Base-by-base conservation (phyloP, 192 early-diverging fungal genomes). In the Gamsiella multidivaricata region DNA sequence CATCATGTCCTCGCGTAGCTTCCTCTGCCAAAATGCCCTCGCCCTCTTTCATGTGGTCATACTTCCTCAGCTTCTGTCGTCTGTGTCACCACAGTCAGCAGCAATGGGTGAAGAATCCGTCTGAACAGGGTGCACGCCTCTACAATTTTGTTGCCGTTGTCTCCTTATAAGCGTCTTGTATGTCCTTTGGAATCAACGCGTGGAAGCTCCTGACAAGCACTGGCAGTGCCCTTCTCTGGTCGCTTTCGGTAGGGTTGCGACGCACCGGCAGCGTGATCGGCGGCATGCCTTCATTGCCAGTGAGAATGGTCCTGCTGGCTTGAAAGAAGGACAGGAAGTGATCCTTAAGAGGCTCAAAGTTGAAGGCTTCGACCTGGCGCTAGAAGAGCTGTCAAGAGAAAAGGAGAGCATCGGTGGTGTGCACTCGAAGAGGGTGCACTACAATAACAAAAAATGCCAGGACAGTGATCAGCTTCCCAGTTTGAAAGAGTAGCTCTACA, bases 301-400 rank as follows among this genome's bases (percentile, higher is more conserved):
- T 80, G 28, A 92, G 55, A 63, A 89, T 89, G 12, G 85, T 79
- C 8, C 90, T 87, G 43, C 93, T 87, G 0, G 95, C 86, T 57
- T 91, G 87, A 82, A 90, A 98, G 20, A 96, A 91, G 22, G 91
- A 80, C 81, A 97, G 69, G 81, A 99, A 98, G 36, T 88, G 83
- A 5, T 92, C 86, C 84, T 96, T 97, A 31, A 99, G 85, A 10
- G 94, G 93, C 42, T 86, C 92, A 89, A 99, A 99, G 81, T 95
- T 95, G 28, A 91, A 87, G 62, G 91, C 89, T 26, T 97, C 98
- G 20, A 89, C 89, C 85, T 98, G 96, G 28, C 92, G 87, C 73
- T 94, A 94, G 46, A 99, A 84, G 45, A 96, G 79, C 91, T 93
- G 23, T n/a, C n/a, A n/a, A n/a, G n/a, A n/a, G n/a, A n/a, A n/a